Evolutionary conservation across 2,329 filamentous ascomycete genomes (phyloP).

Genomic region (Neofusicoccum parvum): DNA sequence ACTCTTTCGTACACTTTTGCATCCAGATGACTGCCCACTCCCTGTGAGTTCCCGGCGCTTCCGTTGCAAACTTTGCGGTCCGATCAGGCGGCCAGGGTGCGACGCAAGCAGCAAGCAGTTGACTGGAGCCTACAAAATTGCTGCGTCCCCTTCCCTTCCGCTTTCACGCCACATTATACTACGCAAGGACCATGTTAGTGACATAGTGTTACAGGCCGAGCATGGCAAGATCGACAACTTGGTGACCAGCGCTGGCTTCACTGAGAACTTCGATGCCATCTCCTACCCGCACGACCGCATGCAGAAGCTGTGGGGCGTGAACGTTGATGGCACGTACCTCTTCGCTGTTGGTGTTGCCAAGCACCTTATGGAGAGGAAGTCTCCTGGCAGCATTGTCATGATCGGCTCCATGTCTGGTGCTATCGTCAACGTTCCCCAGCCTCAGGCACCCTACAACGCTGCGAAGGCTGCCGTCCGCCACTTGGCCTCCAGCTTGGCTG

Average conservation of each 20-base stretch:
- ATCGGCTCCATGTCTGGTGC: slow-evolving; percentile 93
- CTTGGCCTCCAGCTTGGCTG: slow-evolving; percentile 81
- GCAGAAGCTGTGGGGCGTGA: slow-evolving; percentile 91
- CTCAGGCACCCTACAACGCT: slow-evolving; percentile 89
- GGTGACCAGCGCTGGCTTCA: slow-evolving; percentile 95
- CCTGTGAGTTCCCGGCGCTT: too few relatives aligned
- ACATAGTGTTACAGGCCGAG: slow-evolving; percentile 35
- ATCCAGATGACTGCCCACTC: too few relatives aligned
- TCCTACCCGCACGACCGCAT: slow-evolving; percentile 89
- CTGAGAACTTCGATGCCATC: slow-evolving; percentile 91
- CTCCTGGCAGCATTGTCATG: slow-evolving; percentile 83
- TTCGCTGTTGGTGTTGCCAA: slow-evolving; percentile 83
- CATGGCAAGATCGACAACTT: slow-evolving; percentile 88
- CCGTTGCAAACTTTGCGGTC: too few relatives aligned
- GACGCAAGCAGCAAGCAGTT: neutral
- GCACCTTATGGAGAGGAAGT: slow-evolving; percentile 82
- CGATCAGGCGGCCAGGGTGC: too few relatives aligned
- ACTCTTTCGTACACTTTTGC: too few relatives aligned
- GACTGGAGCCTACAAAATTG: neutral
- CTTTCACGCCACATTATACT: neutral
- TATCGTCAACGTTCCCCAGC: slow-evolving; percentile 94
- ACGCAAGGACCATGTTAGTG: neutral
- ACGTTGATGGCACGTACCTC: slow-evolving; percentile 89
- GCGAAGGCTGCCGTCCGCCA: slow-evolving; percentile 92
- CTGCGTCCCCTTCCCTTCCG: neutral